phyloP scores from a whole-genome alignment of 2,329 filamentous ascomycete species.

The Huntiella abstrusa region DNA sequence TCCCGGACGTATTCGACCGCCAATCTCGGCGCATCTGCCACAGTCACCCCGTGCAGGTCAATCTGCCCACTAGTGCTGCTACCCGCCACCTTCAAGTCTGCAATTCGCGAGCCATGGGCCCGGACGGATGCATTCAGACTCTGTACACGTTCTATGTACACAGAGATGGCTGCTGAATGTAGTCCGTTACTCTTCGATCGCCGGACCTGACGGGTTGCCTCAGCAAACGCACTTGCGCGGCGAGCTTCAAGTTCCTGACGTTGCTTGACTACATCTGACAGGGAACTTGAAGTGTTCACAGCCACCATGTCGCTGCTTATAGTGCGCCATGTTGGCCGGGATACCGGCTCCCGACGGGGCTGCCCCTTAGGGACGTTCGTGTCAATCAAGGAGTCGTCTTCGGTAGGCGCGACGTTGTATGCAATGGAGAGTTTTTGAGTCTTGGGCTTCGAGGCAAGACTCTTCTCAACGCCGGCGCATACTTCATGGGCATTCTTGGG shows the following conservation, averaged over 20 bases:
- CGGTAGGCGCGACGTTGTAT: conserved; percentile 22
- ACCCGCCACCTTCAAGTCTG: conserved; percentile 54
- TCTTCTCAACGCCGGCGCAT: conserved; percentile 22
- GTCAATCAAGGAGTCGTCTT: conserved; percentile 13
- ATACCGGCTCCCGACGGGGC: not conserved
- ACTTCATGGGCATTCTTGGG: conserved; percentile 22
- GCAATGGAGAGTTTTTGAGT: conserved; percentile 19
- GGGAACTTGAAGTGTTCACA: not conserved
- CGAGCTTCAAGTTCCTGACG: conserved; percentile 1
- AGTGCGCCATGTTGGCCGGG: not conserved
- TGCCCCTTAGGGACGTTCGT: not conserved
- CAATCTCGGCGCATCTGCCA: conserved; percentile 66
- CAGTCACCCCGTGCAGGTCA: conserved; percentile 70
- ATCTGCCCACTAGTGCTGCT: conserved; percentile 34
- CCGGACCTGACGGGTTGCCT: conserved; percentile 24
- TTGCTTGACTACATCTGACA: not conserved
- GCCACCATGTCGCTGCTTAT: not conserved
- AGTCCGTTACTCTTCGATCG: conserved; percentile 48
- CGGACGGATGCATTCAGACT: conserved; percentile 30
- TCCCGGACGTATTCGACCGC: conserved; percentile 42
- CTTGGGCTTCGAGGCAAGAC: conserved; percentile 22
- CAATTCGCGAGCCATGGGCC: conserved; percentile 23
- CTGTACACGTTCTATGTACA: conserved; percentile 54
- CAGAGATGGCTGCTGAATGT: conserved; percentile 56
- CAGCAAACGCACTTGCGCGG: conserved; percentile 14